Base-by-base conservation (phyloP, 257 asterid genomes). In the Nicotiana tabacum region DNA sequence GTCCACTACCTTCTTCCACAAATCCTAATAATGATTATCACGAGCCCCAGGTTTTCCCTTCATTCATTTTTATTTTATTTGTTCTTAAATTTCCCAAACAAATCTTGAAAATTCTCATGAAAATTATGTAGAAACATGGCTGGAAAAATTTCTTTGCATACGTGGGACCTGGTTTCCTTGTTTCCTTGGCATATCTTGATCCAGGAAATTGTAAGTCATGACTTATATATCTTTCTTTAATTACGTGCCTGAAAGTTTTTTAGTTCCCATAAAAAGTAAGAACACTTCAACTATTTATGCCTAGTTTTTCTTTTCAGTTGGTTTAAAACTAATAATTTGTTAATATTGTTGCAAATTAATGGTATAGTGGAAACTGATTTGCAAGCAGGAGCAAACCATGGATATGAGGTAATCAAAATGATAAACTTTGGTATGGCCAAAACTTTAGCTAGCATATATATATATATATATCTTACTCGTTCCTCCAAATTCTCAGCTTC, bases 151-250 rank as follows among this genome's bases (percentile, higher is more conserved):
- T 94, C 87, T 84, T 94, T 69, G 48, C 88, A 2, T 90, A 87
- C 84, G 92, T 94, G 60, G 99, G 99, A 57, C 99, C 98, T 66
- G 99, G 99, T 37, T 94, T 96, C 69, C 90, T 96, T 67, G 99
- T 96, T 72, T 96, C 99, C 6, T 33, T 96, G 83, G 98, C 99
- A 39, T 96, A 96, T 82, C 95, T 96, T 67, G 99, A 96, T 83
- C 99, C 99, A 1, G 99, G 99, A 55, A 96, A 94, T 70, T 76
- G 99, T 95, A 72, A 88, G 93, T 58, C 2, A 9, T 77, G 18
- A 11, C 24, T 57, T 9, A 29, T 29, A 29, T 29, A 3, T 6
- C 16, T 30, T 57, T n/a, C 39, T 32, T 46, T 29, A 29, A 2
- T 29, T 61, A 8, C 37, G 13, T 72, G 66, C 57, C 24, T 62